phyloP scores from a whole-genome alignment of 73 alveolate genomes.

The Paramecium octaurelia region DNA sequence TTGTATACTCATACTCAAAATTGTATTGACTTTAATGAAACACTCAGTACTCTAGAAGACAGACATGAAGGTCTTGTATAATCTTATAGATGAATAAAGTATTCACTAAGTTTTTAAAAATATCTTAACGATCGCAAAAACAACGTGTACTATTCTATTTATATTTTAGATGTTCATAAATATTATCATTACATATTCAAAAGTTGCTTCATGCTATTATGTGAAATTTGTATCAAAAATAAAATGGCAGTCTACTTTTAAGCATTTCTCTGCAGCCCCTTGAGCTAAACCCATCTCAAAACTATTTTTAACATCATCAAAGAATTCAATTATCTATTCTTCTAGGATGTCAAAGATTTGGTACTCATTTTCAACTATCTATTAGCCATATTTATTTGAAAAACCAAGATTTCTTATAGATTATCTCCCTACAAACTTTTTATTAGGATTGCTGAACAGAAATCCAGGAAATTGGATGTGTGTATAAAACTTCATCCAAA shows the following conservation, averaged over 20 bases:
- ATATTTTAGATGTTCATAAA: not conserved
- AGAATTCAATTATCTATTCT: not conserved
- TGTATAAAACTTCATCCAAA: not conserved
- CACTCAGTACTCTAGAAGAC: not conserved
- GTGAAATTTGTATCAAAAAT: constrained; percentile 2
- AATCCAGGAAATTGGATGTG: constrained; percentile 17
- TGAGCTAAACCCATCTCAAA: not conserved
- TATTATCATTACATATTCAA: not conserved
- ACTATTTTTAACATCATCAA: not conserved
- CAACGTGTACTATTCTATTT: not conserved
- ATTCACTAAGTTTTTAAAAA: not conserved
- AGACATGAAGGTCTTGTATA: not conserved
- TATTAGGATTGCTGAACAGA: not conserved
- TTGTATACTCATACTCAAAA: not conserved
- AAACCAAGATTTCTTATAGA: not conserved
- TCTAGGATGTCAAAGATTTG: not conserved
- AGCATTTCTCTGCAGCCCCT: not conserved
- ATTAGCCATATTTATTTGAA: not conserved
- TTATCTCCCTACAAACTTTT: not conserved
- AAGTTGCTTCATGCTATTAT: not conserved
- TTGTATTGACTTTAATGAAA: not conserved
- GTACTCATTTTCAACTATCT: not conserved
- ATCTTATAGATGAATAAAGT: not conserved
- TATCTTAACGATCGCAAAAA: not conserved
- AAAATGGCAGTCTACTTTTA: not conserved